Evolutionary conservation across 495 filamentous ascomycete genomes (phyloP).

Genomic region (Umbilicaria muhlenbergii): DNA sequence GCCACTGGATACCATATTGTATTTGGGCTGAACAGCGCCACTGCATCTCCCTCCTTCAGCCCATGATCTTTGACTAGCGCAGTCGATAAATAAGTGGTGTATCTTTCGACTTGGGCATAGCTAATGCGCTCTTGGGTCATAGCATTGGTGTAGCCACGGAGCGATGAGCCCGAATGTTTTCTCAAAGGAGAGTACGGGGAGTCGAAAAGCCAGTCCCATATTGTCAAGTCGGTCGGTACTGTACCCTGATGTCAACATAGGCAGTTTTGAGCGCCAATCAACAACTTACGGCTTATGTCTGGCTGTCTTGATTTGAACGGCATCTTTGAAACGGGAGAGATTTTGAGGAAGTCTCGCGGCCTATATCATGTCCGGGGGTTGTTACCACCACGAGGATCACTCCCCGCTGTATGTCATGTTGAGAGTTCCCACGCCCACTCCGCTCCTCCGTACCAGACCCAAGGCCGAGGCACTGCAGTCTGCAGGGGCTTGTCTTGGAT

Average conservation of each 20-base stretch:
- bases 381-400: too few species aligned
- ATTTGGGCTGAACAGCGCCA: conserved; percentile 40
- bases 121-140: conserved; percentile 38
- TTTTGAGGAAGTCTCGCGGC: too few species aligned
- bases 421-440: too few species aligned
- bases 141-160: conserved; percentile 38
- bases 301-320: conserved; percentile 24
- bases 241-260: conserved; percentile 4
- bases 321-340: not conserved
- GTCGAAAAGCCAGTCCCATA: conserved; percentile 48
- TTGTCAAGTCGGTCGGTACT: conserved; percentile 36
- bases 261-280: not conserved
- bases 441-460: too few species aligned
- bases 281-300: conserved; percentile 19
- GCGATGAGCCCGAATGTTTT: conserved; percentile 15
- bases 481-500: too few species aligned
- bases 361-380: too few species aligned
- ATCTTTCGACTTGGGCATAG: conserved; percentile 32
- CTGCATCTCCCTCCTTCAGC: conserved; percentile 29
- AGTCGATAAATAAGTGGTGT: conserved; percentile 38
- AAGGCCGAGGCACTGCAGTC: too few species aligned
- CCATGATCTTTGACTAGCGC: conserved; percentile 36
- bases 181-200: conserved; percentile 29
- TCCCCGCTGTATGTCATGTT: too few species aligned
- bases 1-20: conserved; percentile 47